Conservation (phyloP, 2,329 filamentous ascomycete species). For the Graphium sp. region DNA sequence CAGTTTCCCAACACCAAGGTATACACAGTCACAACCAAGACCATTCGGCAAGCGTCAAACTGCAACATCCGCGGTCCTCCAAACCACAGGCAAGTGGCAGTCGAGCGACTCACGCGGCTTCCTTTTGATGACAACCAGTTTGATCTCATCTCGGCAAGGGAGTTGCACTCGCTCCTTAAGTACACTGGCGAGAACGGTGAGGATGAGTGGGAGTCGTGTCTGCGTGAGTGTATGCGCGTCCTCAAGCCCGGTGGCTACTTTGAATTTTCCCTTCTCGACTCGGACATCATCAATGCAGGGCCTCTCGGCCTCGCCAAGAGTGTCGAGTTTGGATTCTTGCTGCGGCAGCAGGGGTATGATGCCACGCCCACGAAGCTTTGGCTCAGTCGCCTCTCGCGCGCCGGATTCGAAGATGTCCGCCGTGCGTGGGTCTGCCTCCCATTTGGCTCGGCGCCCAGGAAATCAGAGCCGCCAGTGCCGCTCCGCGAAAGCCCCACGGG, state of each 20-base stretch:
- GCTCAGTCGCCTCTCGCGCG: conserved; percentile 53
- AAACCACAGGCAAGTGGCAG: conserved; percentile 74
- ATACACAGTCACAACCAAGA: conserved; percentile 70
- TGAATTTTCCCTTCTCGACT: conserved; percentile 81
- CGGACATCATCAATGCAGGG: conserved; percentile 75
- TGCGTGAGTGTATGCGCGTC: conserved; percentile 75
- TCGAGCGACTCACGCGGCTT: conserved; percentile 60
- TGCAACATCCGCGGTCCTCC: conserved; percentile 64
- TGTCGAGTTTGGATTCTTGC: conserved; percentile 81
- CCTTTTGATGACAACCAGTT: conserved; percentile 80
- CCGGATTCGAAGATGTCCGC: conserved; percentile 66
- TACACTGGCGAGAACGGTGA: conserved; percentile 46
- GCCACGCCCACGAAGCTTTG: conserved; percentile 69
- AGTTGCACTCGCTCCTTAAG: conserved; percentile 73
- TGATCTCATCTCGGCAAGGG: conserved; percentile 78
- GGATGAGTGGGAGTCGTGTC: conserved; percentile 78
- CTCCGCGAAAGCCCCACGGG: conserved; percentile 19
- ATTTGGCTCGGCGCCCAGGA: conserved; percentile 41
- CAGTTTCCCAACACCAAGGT: conserved; percentile 75
- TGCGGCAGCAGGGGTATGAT: conserved; percentile 83
- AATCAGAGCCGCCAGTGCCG: conserved; percentile 3
- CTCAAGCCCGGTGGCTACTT: conserved; percentile 87
- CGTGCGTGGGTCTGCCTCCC: conserved; percentile 83
- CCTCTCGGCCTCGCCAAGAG: conserved; percentile 65
- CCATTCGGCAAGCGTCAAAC: conserved; percentile 53